Conservation (phyloP, 345 rosid genomes). For the Dipteronia dyeriana region DNA sequence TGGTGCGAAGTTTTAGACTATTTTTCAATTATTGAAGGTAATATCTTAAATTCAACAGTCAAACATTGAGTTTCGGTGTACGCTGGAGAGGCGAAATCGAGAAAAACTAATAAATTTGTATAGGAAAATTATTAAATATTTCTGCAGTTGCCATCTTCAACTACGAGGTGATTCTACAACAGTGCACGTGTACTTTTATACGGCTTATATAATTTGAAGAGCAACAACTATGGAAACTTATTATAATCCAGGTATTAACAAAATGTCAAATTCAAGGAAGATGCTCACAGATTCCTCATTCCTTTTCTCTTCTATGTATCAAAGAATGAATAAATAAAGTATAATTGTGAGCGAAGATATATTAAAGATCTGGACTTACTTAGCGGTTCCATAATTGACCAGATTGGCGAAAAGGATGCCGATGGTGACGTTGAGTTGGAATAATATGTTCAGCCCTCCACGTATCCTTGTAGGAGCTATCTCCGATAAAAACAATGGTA, state of each 20-base stretch:
- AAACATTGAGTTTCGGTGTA: not conserved
- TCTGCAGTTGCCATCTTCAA: not conserved
- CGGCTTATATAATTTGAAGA: not conserved
- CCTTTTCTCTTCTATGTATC: not conserved
- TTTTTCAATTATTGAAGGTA: not conserved
- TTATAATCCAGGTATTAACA: not conserved
- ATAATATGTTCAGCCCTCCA: slow-evolving; percentile 87
- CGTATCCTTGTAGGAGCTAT: slow-evolving; percentile 94
- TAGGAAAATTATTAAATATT: not conserved
- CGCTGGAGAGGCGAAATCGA: not conserved
- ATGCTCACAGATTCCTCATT: slow-evolving; percentile 1
- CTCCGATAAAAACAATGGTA: slow-evolving; percentile 92
- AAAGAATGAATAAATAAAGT: not conserved
- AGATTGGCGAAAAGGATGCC: slow-evolving; percentile 92
- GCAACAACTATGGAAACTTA: not conserved
- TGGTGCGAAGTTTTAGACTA: not conserved
- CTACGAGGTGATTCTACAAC: not conserved
- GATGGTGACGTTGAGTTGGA: slow-evolving; percentile 91
- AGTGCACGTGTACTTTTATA: slow-evolving; percentile 12
- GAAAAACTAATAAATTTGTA: not conserved
- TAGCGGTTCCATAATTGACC: slow-evolving; percentile 89
- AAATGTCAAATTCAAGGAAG: slow-evolving; percentile 12
- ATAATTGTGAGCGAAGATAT: not conserved
- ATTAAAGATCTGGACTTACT: slow-evolving; percentile 45
- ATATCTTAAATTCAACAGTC: slow-evolving; percentile 3